Percentiles rank a stretch among this genome's conserved stretches.
Evolutionary conservation across 345 rosid species (phyloP).

Genomic region (Viola odorata): DNA sequence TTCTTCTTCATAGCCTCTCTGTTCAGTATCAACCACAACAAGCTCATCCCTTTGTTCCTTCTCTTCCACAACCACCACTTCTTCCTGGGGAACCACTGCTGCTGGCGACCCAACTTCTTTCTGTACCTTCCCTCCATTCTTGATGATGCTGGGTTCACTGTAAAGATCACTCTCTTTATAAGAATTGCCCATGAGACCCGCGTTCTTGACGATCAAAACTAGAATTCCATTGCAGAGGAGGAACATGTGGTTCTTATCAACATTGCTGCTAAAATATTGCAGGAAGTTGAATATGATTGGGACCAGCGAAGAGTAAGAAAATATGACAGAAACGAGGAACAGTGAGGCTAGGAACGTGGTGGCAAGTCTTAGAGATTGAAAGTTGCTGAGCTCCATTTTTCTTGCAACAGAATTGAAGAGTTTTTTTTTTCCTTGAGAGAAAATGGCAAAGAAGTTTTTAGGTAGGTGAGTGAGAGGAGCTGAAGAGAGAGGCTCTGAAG

Average conservation of each 20-base stretch:
- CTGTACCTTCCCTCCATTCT: conserved; percentile 9
- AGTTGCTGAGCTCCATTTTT: conserved; percentile 16
- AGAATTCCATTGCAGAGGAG: conserved; percentile 68
- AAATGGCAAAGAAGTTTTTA: not conserved
- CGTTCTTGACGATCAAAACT: conserved; percentile 36
- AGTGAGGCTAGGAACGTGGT: conserved; percentile 26
- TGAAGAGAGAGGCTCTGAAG: no score
- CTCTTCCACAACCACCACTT: conserved; percentile 12
- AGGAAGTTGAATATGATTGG: conserved; percentile 8
- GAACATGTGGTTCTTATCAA: conserved; percentile 60
- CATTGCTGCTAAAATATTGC: conserved; percentile 18
- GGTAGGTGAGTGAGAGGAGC: no score
- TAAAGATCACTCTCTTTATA: conserved; percentile 6
- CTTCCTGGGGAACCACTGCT: conserved; percentile 15
- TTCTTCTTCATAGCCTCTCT: not conserved
- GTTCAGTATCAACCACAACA: not conserved
- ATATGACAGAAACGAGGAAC: conserved; percentile 35
- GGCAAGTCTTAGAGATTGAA: conserved; percentile 8
- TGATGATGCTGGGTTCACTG: conserved; percentile 1
- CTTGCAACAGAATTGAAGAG: not conserved
- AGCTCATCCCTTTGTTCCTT: conserved; percentile 16
- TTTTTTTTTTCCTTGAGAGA: no score
- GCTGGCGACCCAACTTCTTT: conserved; percentile 4
- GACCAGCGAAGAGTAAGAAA: conserved; percentile 29
- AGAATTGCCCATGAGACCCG: conserved; percentile 28